These are phyloP conservation scores for Blastomyces emzantsi DNA, from an alignment of 2,329 filamentous ascomycete species.

Conservation along the genomic window DNA sequence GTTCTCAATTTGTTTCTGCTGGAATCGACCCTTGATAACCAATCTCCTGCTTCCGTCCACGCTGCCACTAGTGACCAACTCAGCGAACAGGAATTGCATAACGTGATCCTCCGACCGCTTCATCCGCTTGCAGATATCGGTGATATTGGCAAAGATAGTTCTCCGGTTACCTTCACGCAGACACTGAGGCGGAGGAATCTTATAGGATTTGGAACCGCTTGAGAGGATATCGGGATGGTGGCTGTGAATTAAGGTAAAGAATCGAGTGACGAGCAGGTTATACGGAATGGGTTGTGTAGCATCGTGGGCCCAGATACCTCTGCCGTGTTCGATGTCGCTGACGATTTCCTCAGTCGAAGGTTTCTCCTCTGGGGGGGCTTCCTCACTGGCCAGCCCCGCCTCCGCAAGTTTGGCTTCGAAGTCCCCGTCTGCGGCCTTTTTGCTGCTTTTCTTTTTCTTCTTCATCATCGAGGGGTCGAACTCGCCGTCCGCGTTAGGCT, in stretches of 20 bases:
- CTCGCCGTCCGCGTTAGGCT: conserved; percentile 46
- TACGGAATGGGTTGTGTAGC: conserved; percentile 71
- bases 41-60: conserved; percentile 86
- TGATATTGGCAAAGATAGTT: conserved; percentile 98
- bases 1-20: conserved; percentile 99
- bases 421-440: conserved; percentile 52
- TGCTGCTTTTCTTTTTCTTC: conserved; percentile 63
- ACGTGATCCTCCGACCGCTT: conserved; percentile 98
- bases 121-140: conserved; percentile 98
- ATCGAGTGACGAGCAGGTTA: conserved; percentile 74
- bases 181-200: conserved; percentile 97
- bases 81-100: conserved; percentile 92
- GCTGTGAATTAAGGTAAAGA: conserved; percentile 89
- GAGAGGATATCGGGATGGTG: conserved; percentile 95
- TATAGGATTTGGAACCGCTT: conserved; percentile 87
- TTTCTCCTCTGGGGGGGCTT: conserved; percentile 47
- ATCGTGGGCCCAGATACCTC: conserved; percentile 83
- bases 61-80: conserved; percentile 93
- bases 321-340: conserved; percentile 72
- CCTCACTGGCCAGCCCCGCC: conserved; percentile 51
- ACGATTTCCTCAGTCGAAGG: conserved; percentile 49
- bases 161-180: conserved; percentile 99
- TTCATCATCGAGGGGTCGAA: conserved; percentile 67
- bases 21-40: conserved; percentile 99
- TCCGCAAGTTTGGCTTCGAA: conserved; percentile 59